A percentile compares a stretch with the other conserved stretches of the same genome.
These are phyloP conservation scores for Knoxdaviesia proteae DNA, from an alignment of 2,329 filamentous ascomycete species.

Conservation along the genomic window DNA sequence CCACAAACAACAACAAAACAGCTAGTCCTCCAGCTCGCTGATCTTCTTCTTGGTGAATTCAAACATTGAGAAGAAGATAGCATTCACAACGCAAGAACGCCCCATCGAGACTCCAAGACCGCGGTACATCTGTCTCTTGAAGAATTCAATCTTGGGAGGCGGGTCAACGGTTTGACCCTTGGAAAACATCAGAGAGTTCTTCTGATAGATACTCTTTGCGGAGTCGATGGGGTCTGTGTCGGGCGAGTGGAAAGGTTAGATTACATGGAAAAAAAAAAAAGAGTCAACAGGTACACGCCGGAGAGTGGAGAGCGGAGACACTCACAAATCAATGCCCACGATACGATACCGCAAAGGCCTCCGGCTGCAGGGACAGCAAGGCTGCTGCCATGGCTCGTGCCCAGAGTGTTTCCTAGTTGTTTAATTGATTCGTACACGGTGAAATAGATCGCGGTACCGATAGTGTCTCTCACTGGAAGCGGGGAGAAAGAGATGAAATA, in stretches of 20 bases:
- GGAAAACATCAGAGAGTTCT: constrained; percentile 53
- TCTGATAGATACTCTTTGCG: constrained; percentile 69
- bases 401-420: constrained; percentile 56
- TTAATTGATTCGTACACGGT: constrained; percentile 78
- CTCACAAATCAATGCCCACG: constrained; percentile 59
- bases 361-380: constrained; percentile 59
- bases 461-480: constrained; percentile 50
- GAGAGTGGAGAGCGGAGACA: constrained; percentile 5
- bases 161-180: constrained; percentile 42
- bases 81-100: constrained; percentile 64
- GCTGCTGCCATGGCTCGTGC: constrained; percentile 57
- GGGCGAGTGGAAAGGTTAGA: constrained; percentile 2
- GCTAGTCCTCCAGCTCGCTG: constrained; percentile 28
- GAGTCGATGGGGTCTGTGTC: constrained; percentile 49
- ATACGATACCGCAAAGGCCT: constrained; percentile 63
- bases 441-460: constrained; percentile 73
- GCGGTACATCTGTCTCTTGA: constrained; percentile 60
- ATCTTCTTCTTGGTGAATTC: constrained; percentile 60
- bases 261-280: background rate
- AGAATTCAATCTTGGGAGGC: constrained; percentile 56
- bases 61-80: constrained; percentile 77
- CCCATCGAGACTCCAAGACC: constrained; percentile 68
- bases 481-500: background rate
- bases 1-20: background rate
- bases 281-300: background rate